phyloP scores from a whole-genome alignment of 2,329 filamentous ascomycete species.

The Ophiostoma perfectum region DNA sequence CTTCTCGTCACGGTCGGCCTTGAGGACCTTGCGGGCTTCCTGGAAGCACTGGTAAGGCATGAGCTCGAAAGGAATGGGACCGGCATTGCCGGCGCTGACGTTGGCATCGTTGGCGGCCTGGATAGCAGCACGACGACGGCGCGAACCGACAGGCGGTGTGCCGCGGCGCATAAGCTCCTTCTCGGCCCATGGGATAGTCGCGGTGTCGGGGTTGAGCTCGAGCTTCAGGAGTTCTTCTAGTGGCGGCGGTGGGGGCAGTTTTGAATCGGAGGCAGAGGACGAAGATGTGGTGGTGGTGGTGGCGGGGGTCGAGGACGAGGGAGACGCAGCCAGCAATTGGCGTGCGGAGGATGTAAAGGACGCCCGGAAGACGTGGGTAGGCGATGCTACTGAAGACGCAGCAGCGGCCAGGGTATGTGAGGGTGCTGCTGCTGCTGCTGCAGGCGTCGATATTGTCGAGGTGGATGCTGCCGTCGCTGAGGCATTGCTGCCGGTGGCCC shows the following conservation, averaged over 20 bases:
- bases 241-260: conserved; percentile 26
- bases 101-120: conserved; percentile 32
- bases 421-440: conserved; percentile 1
- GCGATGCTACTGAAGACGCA: conserved; percentile 10
- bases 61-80: conserved; percentile 80
- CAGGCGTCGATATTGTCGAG: conserved; percentile 11
- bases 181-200: conserved; percentile 59
- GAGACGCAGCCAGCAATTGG: background rate
- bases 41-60: conserved; percentile 98
- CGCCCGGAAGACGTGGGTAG: background rate
- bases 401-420: background rate
- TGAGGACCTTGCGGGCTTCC: conserved; percentile 79
- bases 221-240: conserved; percentile 30
- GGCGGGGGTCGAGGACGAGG: background rate
- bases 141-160: conserved; percentile 71
- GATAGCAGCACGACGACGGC: conserved; percentile 72
- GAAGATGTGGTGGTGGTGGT: conserved; percentile 7
- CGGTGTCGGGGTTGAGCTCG: conserved; percentile 62
- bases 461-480: conserved; percentile 10
- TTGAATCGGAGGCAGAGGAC: conserved; percentile 16
- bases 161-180: conserved; percentile 62
- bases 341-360: conserved; percentile 10
- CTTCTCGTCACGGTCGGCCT: conserved; percentile 76
- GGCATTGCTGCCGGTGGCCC: conserved; percentile 13
- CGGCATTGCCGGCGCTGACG: conserved; percentile 32